A percentile compares a stretch with the other conserved stretches of the same genome.
Conservation (phyloP, 305 asterid genomes). For the Lippia alba region DNA sequence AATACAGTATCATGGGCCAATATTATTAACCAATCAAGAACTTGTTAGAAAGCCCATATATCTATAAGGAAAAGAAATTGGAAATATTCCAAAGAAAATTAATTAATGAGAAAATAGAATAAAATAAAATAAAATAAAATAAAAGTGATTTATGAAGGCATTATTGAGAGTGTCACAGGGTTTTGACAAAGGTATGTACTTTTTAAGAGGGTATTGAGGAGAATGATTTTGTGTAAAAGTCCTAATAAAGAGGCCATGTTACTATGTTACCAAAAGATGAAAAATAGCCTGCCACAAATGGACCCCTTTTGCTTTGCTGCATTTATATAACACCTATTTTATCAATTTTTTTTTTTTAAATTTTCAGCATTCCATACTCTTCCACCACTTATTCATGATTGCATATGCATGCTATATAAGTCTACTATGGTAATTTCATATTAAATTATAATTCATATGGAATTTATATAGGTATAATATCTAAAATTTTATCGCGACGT, state of each 20-base stretch:
- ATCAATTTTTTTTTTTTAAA: no score
- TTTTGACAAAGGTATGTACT: constrained; percentile 14
- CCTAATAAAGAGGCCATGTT: constrained; percentile 37
- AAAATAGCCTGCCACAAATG: constrained; percentile 32
- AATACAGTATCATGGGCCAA: neutral
- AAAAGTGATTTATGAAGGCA: constrained; percentile 29
- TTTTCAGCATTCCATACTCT: no score
- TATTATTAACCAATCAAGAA: neutral
- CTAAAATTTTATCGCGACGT: no score
- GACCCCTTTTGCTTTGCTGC: constrained; percentile 28
- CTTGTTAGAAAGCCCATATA: no score
- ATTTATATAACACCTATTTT: no score
- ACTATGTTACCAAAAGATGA: constrained; percentile 48
- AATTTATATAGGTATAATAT: no score
- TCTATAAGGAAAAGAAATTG: no score
- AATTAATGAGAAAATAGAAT: neutral
- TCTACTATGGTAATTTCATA: no score
- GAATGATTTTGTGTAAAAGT: constrained; percentile 32
- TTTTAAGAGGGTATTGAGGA: constrained; percentile 23
- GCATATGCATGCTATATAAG: no score
- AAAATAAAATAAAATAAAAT: constrained; percentile 5
- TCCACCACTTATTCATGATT: no score
- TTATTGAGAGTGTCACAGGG: constrained; percentile 17
- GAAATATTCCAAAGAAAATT: no score
- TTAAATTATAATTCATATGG: no score